These are phyloP conservation scores for Pseudogymnoascus sp. DNA, from an alignment of 2,329 filamentous ascomycete genomes.

Conservation along the genomic window DNA sequence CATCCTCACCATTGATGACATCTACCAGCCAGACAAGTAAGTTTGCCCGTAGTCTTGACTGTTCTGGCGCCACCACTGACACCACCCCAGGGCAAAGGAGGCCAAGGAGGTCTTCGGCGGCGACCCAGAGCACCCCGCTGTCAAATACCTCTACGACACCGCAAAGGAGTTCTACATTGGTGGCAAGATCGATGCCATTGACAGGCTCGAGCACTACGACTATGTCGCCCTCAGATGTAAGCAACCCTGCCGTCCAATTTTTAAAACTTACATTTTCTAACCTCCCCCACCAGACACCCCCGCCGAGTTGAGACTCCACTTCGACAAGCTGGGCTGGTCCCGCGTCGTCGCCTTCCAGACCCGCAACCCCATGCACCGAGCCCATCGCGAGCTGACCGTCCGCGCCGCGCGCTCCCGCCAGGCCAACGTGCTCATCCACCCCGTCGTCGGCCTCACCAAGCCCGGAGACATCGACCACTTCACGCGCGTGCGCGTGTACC, in stretches of 20 bases:
- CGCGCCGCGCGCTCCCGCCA: conserved; percentile 91
- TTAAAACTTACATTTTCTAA: conserved; percentile 15
- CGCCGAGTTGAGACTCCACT: conserved; percentile 88
- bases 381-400: conserved; percentile 95
- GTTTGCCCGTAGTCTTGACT: conserved; percentile 25
- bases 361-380: conserved; percentile 97
- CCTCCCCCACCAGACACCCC: conserved; percentile 59
- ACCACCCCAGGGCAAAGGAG: conserved; percentile 61
- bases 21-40: conserved; percentile 94
- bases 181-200: conserved; percentile 91
- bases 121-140: conserved; percentile 81
- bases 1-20: conserved; percentile 89
- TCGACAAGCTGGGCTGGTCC: conserved; percentile 99
- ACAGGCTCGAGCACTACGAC: conserved; percentile 96
- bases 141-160: conserved; percentile 78
- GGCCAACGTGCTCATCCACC: conserved; percentile 98
- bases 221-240: conserved; percentile 91
- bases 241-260: conserved; percentile 26
- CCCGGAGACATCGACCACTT: conserved; percentile 99
- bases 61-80: conserved; percentile 14
- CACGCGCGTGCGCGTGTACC: conserved; percentile 96
- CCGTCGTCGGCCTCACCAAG: conserved; percentile 96
- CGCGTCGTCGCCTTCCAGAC: conserved; percentile 99
- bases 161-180: conserved; percentile 87
- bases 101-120: conserved; percentile 92